Evolutionary conservation across 768 basidiomycete genomes (phyloP).

Genomic region (Dentipellis sp.): DNA sequence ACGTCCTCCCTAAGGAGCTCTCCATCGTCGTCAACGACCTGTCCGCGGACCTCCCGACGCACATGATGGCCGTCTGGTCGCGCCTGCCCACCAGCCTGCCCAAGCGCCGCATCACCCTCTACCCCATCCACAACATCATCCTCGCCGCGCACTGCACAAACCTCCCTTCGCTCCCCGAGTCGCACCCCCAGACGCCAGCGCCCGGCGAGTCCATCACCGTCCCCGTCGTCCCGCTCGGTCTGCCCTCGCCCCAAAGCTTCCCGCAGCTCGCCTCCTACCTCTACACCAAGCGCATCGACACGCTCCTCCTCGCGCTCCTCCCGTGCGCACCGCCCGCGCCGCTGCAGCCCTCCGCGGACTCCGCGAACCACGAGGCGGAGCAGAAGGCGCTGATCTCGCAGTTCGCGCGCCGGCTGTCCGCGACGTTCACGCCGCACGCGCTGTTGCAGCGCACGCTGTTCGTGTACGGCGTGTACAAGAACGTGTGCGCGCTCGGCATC

Average conservation of each 20-base stretch:
- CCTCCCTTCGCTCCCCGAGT: slow-evolving; percentile 44
- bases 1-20: slow-evolving; percentile 8
- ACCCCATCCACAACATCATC: slow-evolving; percentile 61
- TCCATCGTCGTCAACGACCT: slow-evolving; percentile 1
- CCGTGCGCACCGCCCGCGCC: slow-evolving; percentile 19
- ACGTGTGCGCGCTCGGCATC: slow-evolving; percentile 40
- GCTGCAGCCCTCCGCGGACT: slow-evolving; percentile 2
- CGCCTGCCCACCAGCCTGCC: slow-evolving; percentile 5
- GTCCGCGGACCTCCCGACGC: slow-evolving; percentile 5
- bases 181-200: slow-evolving; percentile 18
- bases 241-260: slow-evolving; percentile 59
- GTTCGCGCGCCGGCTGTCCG: slow-evolving; percentile 16
- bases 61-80: slow-evolving; percentile 13
- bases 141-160: slow-evolving; percentile 61
- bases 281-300: slow-evolving; percentile 49
- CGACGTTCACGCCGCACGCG: slow-evolving; percentile 18
- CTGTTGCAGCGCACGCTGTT: slow-evolving; percentile 27
- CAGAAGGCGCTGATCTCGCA: slow-evolving; percentile 6
- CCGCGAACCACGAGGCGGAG: slow-evolving; percentile 2
- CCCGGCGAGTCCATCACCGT: slow-evolving; percentile 26
- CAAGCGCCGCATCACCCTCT: slow-evolving; percentile 25
- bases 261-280: slow-evolving; percentile 51
- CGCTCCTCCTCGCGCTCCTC: slow-evolving; percentile 41
- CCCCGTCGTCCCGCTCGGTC: slow-evolving; percentile 52
- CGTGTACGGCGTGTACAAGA: slow-evolving; percentile 42